Percentiles rank a stretch among this genome's conserved stretches.
phyloP scores from a whole-genome alignment of 2,329 filamentous ascomycete species.

The Fusarium mangiferae region DNA sequence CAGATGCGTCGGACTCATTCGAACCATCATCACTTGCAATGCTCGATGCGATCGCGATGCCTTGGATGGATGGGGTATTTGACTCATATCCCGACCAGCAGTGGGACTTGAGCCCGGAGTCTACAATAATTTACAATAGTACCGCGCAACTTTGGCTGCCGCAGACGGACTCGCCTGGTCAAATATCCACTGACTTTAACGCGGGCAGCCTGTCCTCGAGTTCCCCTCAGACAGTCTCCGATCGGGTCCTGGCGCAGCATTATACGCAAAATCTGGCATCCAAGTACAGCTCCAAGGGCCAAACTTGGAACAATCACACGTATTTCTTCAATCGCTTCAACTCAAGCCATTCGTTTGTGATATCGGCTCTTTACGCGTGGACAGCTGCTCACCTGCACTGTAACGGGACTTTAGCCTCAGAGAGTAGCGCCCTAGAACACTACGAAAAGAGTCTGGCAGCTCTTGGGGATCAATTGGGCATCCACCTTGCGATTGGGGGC shows the following conservation, averaged over 20 bases:
- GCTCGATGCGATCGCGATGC: neutral
- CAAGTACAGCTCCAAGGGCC: neutral
- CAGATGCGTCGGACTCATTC: rapidly evolving
- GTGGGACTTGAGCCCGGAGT: neutral
- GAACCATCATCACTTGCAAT: neutral
- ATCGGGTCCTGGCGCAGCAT: neutral
- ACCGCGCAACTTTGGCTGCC: no score
- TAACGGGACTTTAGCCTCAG: neutral
- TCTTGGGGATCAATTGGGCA: neutral
- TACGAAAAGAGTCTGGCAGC: neutral
- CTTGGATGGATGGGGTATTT: neutral
- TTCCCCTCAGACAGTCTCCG: neutral
- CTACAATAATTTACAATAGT: no score
- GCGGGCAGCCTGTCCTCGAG: neutral
- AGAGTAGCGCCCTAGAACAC: neutral
- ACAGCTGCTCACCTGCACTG: neutral
- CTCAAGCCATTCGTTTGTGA: neutral
- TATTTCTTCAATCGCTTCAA: neutral
- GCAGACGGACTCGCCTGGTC: no score
- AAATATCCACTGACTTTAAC: neutral
- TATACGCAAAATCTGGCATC: neutral
- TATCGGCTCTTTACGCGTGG: neutral
- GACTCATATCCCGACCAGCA: neutral
- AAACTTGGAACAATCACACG: neutral
- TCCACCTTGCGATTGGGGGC: rapidly evolving